phyloP scores from a whole-genome alignment of 2,329 filamentous ascomycete species.

The Sclerotinia subarctica region DNA sequence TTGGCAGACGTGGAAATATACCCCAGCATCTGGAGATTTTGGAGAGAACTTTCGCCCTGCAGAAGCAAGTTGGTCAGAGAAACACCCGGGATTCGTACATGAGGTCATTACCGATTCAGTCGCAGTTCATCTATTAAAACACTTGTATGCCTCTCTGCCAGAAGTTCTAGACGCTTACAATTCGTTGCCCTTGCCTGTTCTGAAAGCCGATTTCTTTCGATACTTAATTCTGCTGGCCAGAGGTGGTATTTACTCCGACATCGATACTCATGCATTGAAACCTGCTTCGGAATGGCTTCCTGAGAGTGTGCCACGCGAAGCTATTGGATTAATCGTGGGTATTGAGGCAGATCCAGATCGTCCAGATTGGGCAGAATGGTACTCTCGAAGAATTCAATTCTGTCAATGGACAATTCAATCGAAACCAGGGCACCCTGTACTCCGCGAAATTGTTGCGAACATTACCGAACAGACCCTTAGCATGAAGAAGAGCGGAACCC shows the following conservation, averaged over 20 bases:
- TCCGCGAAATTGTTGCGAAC: constrained; percentile 80
- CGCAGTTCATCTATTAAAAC: constrained; percentile 73
- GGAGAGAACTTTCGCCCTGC: constrained; percentile 69
- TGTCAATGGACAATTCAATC: constrained; percentile 99
- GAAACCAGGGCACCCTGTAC: constrained; percentile 89
- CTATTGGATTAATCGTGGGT: constrained; percentile 83
- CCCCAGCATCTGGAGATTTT: constrained; percentile 74
- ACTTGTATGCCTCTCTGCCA: constrained; percentile 81
- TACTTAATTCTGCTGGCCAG: constrained; percentile 71
- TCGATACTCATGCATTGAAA: constrained; percentile 83
- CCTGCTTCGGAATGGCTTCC: constrained; percentile 88
- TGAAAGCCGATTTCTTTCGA: constrained; percentile 72
- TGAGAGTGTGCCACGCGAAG: constrained; percentile 67
- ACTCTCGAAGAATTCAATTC: constrained; percentile 93
- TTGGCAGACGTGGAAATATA: constrained; percentile 98
- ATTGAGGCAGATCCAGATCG: constrained; percentile 96
- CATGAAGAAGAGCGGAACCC: constrained; percentile 64
- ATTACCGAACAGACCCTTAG: constrained; percentile 80
- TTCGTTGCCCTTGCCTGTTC: constrained; percentile 67
- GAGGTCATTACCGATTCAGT: constrained; percentile 94
- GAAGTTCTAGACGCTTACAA: constrained; percentile 76
- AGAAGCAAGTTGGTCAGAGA: constrained; percentile 84
- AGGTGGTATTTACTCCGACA: constrained; percentile 84
- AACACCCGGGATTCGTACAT: constrained; percentile 89
- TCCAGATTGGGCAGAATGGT: constrained; percentile 91